These are phyloP conservation scores for Ettlia oleoabundans DNA, from an alignment of 139 green algal genomes.

Conservation along the genomic window DNA sequence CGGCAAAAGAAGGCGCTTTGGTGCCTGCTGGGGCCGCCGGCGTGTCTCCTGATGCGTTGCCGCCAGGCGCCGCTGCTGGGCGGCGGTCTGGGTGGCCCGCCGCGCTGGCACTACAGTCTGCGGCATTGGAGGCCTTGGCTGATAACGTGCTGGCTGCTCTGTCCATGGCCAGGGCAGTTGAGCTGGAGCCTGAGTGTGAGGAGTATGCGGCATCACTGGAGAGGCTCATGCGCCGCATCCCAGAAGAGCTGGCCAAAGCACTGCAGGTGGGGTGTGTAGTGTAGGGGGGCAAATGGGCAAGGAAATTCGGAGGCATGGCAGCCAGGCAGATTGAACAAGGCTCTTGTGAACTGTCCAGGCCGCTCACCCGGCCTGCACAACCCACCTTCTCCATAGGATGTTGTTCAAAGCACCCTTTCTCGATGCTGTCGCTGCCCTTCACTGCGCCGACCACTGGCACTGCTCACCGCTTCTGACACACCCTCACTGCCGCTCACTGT, in stretches of 20 bases:
- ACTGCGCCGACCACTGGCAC: too few species aligned
- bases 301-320: not conserved
- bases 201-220: conserved; percentile 33
- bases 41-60: not conserved
- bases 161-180: not conserved
- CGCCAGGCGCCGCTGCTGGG: not conserved
- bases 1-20: not conserved
- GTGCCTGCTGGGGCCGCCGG: not conserved
- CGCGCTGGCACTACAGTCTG: conserved; percentile 36
- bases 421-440: too few species aligned
- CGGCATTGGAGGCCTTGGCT: conserved; percentile 32
- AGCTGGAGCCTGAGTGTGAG: conserved; percentile 6
- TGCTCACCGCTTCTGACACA: not conserved
- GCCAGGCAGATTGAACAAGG: too few species aligned
- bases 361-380: too few species aligned
- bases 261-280: conserved; percentile 23
- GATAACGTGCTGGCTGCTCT: conserved; percentile 46
- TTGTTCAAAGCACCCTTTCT: too few species aligned
- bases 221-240: conserved; percentile 52
- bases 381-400: too few species aligned
- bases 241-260: conserved; percentile 27
- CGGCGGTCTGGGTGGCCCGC: conserved; percentile 38
- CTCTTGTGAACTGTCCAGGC: too few species aligned
- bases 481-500: not conserved
- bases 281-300: too few species aligned